Percentiles rank a stretch among this genome's conserved stretches.
Evolutionary conservation across 345 rosid genomes (phyloP).

Genomic region (Salix arbutifolia): DNA sequence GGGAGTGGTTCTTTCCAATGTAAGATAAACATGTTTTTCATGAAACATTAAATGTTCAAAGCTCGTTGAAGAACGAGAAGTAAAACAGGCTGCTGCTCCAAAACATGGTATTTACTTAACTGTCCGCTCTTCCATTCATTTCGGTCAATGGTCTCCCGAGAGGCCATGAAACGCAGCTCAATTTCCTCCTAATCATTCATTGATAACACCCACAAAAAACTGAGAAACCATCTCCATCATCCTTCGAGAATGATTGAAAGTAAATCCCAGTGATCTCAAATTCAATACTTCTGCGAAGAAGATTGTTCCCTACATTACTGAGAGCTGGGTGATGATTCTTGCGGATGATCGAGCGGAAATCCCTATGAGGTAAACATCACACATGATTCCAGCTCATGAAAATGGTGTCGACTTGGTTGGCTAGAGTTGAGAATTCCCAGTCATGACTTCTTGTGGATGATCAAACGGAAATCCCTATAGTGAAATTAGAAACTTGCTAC

Average conservation of each 20-base stretch:
- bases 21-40: too few species aligned
- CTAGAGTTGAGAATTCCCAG: neutral
- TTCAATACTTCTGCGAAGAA: too few species aligned
- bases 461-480: neutral
- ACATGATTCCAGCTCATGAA: neutral
- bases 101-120: too few species aligned
- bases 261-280: too few species aligned
- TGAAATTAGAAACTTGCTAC: too few species aligned
- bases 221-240: neutral
- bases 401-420: neutral
- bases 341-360: too few species aligned
- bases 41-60: too few species aligned
- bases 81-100: too few species aligned
- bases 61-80: too few species aligned
- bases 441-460: neutral
- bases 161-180: neutral
- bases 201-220: neutral
- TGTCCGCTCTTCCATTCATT: neutral
- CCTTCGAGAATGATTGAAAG: neutral
- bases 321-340: neutral
- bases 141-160: neutral
- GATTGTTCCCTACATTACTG: neutral
- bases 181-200: neutral
- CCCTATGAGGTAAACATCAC: neutral
- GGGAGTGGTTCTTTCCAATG: too few species aligned